A percentile compares a stretch with the other conserved stretches of the same genome.
These are phyloP conservation scores for Cladorrhinum samala DNA, from an alignment of 495 filamentous ascomycete genomes.

Conservation along the genomic window DNA sequence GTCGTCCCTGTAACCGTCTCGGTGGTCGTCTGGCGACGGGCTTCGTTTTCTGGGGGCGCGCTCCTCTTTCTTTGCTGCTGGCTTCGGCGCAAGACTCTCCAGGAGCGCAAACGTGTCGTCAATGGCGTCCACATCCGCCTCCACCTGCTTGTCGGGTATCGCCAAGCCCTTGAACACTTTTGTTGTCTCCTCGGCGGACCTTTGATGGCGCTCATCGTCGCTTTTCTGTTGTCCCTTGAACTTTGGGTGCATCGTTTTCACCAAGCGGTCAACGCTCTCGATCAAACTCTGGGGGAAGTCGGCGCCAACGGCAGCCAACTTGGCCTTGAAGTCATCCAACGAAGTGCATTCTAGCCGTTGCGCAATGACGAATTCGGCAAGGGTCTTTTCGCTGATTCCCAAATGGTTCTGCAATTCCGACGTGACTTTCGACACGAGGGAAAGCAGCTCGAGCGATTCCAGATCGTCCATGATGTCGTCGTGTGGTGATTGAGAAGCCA, in stretches of 20 bases:
- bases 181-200: conserved; percentile 54
- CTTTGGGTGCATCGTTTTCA: conserved; percentile 85
- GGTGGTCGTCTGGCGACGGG: conserved; percentile 56
- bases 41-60: conserved; percentile 57
- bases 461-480: conserved; percentile 75
- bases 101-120: conserved; percentile 92
- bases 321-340: conserved; percentile 61
- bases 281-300: conserved; percentile 87
- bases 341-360: conserved; percentile 71
- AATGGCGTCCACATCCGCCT: conserved; percentile 49
- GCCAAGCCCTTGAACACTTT: conserved; percentile 84
- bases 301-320: conserved; percentile 63
- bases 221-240: conserved; percentile 49
- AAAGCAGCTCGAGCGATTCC: conserved; percentile 82
- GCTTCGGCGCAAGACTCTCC: conserved; percentile 74
- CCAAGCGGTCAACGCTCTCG: conserved; percentile 82
- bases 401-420: conserved; percentile 92
- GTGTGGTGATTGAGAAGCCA: background rate
- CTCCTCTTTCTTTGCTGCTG: conserved; percentile 32
- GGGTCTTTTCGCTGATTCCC: conserved; percentile 85
- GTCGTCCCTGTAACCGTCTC: conserved; percentile 40
- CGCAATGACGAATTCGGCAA: conserved; percentile 92
- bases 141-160: conserved; percentile 70
- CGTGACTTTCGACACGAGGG: conserved; percentile 89
- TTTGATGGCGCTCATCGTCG: conserved; percentile 34